Conservation (phyloP, 1,139 yeast genomes). For the Kurtzmaniella quercitrusa region DNA sequence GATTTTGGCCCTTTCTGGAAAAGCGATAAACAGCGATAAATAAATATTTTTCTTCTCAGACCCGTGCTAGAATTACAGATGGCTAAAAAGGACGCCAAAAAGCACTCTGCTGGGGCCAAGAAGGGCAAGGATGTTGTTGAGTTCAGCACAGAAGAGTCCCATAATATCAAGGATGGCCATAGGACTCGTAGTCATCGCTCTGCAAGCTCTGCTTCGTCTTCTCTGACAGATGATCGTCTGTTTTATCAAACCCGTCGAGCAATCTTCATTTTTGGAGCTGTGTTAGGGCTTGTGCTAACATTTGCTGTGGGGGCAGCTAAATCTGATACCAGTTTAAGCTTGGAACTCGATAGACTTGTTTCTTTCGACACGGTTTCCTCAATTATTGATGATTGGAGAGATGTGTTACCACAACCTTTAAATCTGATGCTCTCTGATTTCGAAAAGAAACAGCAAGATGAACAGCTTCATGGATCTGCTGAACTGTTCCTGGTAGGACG, state of each 20-base stretch:
- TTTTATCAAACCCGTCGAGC: conserved; percentile 43
- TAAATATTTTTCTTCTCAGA: too few species aligned
- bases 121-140: background rate
- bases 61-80: too few species aligned
- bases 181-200: background rate
- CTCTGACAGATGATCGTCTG: conserved; percentile 2
- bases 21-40: background rate
- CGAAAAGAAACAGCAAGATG: conserved; percentile 27
- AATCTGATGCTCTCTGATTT: conserved; percentile 58
- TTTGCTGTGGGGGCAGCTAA: conserved; percentile 54
- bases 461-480: conserved; percentile 50
- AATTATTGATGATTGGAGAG: conserved; percentile 62
- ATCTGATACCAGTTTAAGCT: conserved; percentile 28
- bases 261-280: conserved; percentile 53
- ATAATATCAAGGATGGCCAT: background rate
- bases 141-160: background rate
- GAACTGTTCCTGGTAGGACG: conserved; percentile 88
- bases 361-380: conserved; percentile 50
- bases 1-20: background rate
- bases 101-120: background rate
- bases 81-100: background rate
- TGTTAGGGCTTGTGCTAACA: conserved; percentile 66
- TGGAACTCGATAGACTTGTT: conserved; percentile 51
- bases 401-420: conserved; percentile 61
- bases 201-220: background rate